These are phyloP conservation scores for Phytopythium aichiense DNA, from an alignment of 352 stramenopile genomes.

Conservation along the genomic window DNA sequence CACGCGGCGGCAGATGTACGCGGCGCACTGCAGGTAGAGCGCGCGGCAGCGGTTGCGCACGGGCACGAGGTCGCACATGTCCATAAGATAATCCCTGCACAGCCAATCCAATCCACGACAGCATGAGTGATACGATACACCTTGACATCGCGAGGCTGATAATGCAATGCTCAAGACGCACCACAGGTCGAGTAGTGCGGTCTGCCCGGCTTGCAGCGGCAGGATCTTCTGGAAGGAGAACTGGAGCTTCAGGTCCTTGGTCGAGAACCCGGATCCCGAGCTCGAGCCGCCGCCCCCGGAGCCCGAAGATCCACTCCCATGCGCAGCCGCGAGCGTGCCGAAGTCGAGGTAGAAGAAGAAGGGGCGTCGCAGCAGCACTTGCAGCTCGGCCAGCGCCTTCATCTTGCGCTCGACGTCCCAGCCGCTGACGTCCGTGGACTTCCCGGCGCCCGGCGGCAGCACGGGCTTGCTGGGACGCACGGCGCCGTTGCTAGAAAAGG, in stretches of 20 bases:
- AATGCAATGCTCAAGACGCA: constrained; percentile 11
- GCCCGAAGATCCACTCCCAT: constrained; percentile 17
- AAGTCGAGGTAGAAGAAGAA: constrained; percentile 82
- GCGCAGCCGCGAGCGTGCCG: constrained; percentile 23
- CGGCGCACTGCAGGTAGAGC: constrained; percentile 64
- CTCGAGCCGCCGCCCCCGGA: constrained; percentile 16
- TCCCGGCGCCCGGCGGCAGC: constrained; percentile 26
- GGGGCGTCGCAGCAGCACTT: constrained; percentile 54
- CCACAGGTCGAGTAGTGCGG: constrained; percentile 71
- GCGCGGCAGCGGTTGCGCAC: constrained; percentile 64
- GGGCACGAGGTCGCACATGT: constrained; percentile 77
- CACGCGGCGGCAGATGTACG: constrained; percentile 70
- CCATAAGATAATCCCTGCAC: constrained; percentile 67
- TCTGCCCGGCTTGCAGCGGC: constrained; percentile 59
- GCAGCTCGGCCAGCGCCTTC: constrained; percentile 48
- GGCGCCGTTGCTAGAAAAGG: constrained; percentile 40
- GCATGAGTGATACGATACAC: background rate
- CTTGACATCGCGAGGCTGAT: background rate
- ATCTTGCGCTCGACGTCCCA: constrained; percentile 86
- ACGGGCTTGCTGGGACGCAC: constrained; percentile 33
- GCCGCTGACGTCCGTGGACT: constrained; percentile 51
- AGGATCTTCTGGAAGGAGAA: constrained; percentile 79
- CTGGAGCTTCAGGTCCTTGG: constrained; percentile 41
- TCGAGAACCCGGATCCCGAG: constrained; percentile 17
- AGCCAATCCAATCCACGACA: background rate